Percentiles rank a stretch among this genome's conserved stretches.
Conservation (phyloP, 495 filamentous ascomycete species). For the Darksidea phi region DNA sequence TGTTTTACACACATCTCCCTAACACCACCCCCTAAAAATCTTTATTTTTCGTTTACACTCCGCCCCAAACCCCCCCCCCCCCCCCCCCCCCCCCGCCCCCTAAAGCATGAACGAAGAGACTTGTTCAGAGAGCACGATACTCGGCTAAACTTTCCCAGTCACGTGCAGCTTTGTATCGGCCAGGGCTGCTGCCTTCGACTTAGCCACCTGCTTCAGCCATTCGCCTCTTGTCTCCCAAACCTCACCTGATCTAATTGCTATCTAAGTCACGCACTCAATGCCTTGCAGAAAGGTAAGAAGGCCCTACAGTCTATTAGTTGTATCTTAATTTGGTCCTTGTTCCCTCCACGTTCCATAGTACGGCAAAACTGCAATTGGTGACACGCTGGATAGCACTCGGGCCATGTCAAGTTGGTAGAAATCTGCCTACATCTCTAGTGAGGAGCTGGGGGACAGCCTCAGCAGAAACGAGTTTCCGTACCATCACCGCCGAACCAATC, state of each 20-base stretch:
- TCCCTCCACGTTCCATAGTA: conserved; percentile 22
- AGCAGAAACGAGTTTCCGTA: conserved; percentile 26
- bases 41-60: no score
- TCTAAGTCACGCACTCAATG: conserved; percentile 1
- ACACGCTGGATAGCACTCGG: conserved; percentile 22
- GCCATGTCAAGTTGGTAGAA: conserved; percentile 19
- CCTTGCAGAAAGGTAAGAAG: conserved; percentile 12
- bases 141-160: background rate
- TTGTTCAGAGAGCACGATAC: no score
- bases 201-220: background rate
- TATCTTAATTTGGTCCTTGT: conserved; percentile 17
- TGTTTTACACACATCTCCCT: no score
- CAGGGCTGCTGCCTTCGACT: conserved; percentile 6
- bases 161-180: conserved; percentile 6
- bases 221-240: conserved; percentile 4
- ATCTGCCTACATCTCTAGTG: conserved; percentile 25
- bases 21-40: no score
- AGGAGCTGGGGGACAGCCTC: conserved; percentile 16
- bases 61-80: no score
- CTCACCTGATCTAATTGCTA: background rate
- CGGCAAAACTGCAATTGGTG: conserved; percentile 14
- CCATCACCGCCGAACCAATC: conserved; percentile 19
- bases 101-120: no score
- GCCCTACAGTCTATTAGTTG: conserved; percentile 21
- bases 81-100: no score